phyloP scores from a whole-genome alignment of 148 eudicot species.

The Selenicereus undatus region DNA sequence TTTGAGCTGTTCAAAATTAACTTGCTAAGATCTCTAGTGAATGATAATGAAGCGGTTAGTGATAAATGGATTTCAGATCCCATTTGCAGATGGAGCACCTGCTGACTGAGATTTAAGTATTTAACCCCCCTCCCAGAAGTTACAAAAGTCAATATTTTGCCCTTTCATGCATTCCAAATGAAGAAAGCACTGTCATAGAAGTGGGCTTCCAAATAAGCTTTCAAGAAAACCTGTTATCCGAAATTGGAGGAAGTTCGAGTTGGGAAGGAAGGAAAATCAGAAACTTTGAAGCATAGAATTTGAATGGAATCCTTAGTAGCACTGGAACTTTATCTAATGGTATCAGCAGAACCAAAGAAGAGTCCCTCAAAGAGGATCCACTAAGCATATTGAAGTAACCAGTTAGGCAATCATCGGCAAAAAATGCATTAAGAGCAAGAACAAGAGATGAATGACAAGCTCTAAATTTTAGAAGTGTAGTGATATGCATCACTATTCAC shows the following conservation, averaged over 20 bases:
- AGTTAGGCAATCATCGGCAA: background rate
- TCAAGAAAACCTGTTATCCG: background rate
- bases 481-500: no score
- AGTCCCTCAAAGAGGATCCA: background rate
- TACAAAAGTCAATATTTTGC: background rate
- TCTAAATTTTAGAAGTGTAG: no score
- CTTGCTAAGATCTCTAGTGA: background rate
- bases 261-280: background rate
- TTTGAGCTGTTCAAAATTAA: background rate
- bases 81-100: background rate
- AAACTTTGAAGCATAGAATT: background rate
- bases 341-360: background rate
- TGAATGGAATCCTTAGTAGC: background rate
- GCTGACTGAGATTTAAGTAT: background rate
- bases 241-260: background rate
- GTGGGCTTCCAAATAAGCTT: background rate
- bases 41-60: background rate
- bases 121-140: background rate
- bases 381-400: background rate
- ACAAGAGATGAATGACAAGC: no score
- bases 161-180: background rate
- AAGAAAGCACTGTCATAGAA: background rate
- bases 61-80: background rate
- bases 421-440: background rate
- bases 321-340: background rate